phyloP scores from a whole-genome alignment of 179 eudicot species.

The Vitellaria paradoxa region DNA sequence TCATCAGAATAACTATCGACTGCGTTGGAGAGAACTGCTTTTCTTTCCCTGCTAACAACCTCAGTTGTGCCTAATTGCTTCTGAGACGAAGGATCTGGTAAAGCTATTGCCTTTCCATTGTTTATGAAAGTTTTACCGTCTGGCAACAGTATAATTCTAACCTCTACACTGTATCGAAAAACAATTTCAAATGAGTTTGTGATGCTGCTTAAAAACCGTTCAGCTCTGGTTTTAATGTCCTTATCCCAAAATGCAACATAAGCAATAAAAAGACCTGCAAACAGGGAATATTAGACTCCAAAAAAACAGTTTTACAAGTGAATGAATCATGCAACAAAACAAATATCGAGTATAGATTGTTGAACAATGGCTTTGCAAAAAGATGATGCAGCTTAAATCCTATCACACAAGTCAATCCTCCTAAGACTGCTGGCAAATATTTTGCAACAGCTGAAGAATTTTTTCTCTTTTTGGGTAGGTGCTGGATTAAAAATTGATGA shows the following conservation, averaged over 20 bases:
- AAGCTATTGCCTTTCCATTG: slow-evolving; percentile 19
- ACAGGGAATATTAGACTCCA: background rate
- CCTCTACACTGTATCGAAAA: slow-evolving; percentile 68
- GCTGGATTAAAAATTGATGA: background rate
- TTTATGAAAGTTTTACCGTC: slow-evolving; percentile 23
- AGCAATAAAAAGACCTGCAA: slow-evolving; percentile 73
- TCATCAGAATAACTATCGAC: slow-evolving; percentile 25
- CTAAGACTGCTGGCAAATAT: too few species aligned
- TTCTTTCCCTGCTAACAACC: slow-evolving; percentile 27
- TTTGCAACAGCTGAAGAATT: too few species aligned
- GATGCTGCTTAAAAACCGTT: slow-evolving; percentile 85
- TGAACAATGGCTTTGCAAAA: too few species aligned
- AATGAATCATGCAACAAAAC: background rate
- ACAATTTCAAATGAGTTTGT: slow-evolving; percentile 83
- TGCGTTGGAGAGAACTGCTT: slow-evolving; percentile 17
- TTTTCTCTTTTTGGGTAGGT: too few species aligned
- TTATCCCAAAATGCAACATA: slow-evolving; percentile 70
- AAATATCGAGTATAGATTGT: too few species aligned
- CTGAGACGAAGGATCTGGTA: slow-evolving; percentile 25
- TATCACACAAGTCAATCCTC: too few species aligned
- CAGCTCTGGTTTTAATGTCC: slow-evolving; percentile 80
- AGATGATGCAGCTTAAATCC: too few species aligned
- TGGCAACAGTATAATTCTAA: slow-evolving; percentile 59
- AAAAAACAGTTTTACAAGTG: background rate
- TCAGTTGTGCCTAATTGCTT: slow-evolving; percentile 26